phyloP scores from a whole-genome alignment of 345 rosid species.

The Carallia pectinifolia region DNA sequence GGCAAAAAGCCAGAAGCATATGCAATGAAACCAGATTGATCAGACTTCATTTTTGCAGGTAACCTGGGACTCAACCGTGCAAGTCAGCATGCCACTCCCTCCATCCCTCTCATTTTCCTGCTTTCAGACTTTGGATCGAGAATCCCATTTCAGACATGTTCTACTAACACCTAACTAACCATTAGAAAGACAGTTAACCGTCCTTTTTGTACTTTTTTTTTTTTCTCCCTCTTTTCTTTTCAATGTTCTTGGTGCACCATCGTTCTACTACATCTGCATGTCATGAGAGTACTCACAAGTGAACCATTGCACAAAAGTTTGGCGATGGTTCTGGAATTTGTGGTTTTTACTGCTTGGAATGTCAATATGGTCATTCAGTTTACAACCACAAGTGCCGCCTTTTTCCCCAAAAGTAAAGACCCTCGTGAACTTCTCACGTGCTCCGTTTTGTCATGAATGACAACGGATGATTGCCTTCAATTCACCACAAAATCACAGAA shows the following conservation, averaged over 20 bases:
- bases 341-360: too few species aligned
- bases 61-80: too few species aligned
- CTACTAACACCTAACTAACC: neutral
- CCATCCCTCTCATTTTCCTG: too few species aligned
- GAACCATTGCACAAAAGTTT: too few species aligned
- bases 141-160: neutral
- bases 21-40: too few species aligned
- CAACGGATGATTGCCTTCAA: too few species aligned
- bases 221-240: neutral
- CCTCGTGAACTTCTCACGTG: slow-evolving; percentile 6
- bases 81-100: too few species aligned
- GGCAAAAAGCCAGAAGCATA: too few species aligned
- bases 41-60: too few species aligned
- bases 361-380: too few species aligned
- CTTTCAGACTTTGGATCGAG: too few species aligned
- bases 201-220: neutral
- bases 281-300: neutral
- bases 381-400: neutral
- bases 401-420: neutral
- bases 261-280: neutral
- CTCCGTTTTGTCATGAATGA: neutral
- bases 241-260: neutral
- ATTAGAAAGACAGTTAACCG: neutral
- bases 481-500: neutral
- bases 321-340: too few species aligned